phyloP scores from a whole-genome alignment of 768 basidiomycete species.

The Boletus reticuloceps region DNA sequence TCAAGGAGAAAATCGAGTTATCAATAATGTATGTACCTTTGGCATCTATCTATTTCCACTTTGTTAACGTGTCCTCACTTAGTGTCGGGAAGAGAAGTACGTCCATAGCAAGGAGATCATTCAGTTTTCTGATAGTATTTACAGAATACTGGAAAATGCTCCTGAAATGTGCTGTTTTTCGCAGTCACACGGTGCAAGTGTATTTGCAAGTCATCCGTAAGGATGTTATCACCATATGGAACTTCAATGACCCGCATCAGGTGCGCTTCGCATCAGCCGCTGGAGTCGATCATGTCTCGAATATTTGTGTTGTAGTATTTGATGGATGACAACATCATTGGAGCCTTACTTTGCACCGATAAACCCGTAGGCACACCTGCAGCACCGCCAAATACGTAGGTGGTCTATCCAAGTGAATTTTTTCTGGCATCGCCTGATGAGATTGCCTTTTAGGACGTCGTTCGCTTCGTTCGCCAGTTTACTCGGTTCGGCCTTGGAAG shows the following conservation, averaged over 20 bases:
- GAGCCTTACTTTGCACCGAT: neutral
- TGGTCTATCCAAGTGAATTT: neutral
- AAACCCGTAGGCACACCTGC: neutral
- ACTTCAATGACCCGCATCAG: slow-evolving; percentile 9
- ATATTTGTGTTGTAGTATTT: slow-evolving; percentile 1
- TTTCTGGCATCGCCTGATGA: neutral
- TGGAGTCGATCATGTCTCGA: neutral
- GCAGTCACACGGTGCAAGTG: neutral
- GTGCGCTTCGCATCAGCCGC: neutral
- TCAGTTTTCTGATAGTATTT: neutral
- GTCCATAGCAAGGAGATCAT: neutral
- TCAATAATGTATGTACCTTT: slow-evolving; percentile 7
- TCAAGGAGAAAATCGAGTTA: slow-evolving; percentile 14
- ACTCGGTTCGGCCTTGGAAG: neutral
- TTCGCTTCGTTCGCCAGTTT: neutral
- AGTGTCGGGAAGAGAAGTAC: slow-evolving; percentile 14
- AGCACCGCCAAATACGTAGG: neutral
- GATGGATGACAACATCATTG: slow-evolving; percentile 1
- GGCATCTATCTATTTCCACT: neutral
- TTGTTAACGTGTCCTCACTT: neutral
- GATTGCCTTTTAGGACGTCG: neutral
- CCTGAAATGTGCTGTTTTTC: slow-evolving; percentile 2
- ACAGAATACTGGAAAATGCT: slow-evolving; percentile 13
- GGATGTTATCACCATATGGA: slow-evolving; percentile 11
- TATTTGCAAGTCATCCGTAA: slow-evolving; percentile 11